Evolutionary conservation across 2,329 filamentous ascomycete species (phyloP), one percentile per base, ranked within the genome.

Genomic region (Sporothrix globosa): DNA sequence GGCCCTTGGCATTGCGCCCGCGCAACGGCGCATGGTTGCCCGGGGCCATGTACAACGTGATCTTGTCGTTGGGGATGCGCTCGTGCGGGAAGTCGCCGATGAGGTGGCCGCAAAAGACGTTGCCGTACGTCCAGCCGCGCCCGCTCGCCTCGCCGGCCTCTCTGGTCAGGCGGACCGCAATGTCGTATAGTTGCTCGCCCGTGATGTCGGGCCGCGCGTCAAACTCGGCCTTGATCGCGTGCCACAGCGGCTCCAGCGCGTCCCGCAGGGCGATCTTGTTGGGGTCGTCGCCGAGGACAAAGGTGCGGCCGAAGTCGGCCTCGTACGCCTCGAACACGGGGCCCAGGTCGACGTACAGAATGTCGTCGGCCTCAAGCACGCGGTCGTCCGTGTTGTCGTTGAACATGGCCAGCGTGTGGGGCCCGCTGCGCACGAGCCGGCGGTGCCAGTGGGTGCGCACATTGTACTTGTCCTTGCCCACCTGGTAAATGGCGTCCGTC

Each of bases 41-140:
- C 9, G 24, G 56, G 5, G 68, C 66, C 50, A 70, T 54, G 52
- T 70, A 70, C 39, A 70, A 41, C 4, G 44, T 70, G 52, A 70
- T 30, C 60, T 30, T 56, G 52, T 70, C 68, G 52, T 46, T 30
- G n/a, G 68, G 68, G 41, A 70, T 70, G 7, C 68, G 68, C 61
- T 70, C 68, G 44, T 70, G 68, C 41, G 68, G 68, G 61, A 70
- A 70, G 60, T 66, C 52, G 60, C 68, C 68, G 39, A 70, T 52
- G 4, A 70, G 39, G 53, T 70, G 69, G 10, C 61, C 69, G 27
- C 61, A 68, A 10, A 67, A 67, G 24, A 67, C 61, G 52, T 67
- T 67, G 41, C 69, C 68, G 52, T 66, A 70, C 11, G 34, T 58
- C 68, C 68, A 70, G 30, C 39, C 48, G 5, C 27, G 54, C 11